These are phyloP conservation scores for Microdochium paspali DNA, from an alignment of 2,329 filamentous ascomycete genomes.

Conservation along the genomic window DNA sequence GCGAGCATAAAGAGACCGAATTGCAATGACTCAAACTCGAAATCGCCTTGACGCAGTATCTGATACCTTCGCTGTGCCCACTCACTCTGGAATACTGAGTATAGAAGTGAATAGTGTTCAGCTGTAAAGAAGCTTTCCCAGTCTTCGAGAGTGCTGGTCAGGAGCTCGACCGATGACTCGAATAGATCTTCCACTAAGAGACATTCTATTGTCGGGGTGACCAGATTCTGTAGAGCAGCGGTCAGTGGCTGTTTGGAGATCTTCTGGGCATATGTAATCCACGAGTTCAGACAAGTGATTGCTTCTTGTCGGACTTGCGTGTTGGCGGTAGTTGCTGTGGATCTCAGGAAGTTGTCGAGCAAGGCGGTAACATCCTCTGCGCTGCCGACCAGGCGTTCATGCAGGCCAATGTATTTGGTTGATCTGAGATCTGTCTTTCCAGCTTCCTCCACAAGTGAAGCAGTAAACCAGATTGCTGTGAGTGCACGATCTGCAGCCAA, in stretches of 20 bases:
- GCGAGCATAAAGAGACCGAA: conserved; percentile 60
- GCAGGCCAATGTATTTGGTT: conserved; percentile 36
- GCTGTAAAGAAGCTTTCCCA: conserved; percentile 53
- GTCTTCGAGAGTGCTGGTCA: conserved; percentile 56
- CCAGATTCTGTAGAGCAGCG: conserved; percentile 47
- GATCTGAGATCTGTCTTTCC: conserved; percentile 57
- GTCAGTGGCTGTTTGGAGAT: conserved; percentile 47
- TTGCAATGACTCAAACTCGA: conserved; percentile 53
- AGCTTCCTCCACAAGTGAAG: conserved; percentile 55
- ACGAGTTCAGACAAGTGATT: conserved; percentile 57
- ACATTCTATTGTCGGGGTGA: conserved; percentile 50
- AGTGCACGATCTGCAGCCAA: conserved; percentile 41
- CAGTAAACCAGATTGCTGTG: conserved; percentile 55
- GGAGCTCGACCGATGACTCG: conserved; percentile 50
- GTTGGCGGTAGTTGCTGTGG: conserved; percentile 10
- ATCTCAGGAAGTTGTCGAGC: conserved; percentile 28
- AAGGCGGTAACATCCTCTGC: conserved; percentile 38
- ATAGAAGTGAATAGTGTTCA: conserved; percentile 47
- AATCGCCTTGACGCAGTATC: conserved; percentile 47
- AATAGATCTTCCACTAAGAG: conserved; percentile 50
- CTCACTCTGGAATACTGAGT: conserved; percentile 47
- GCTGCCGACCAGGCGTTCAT: conserved; percentile 41
- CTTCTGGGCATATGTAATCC: conserved; percentile 65
- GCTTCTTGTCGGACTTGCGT: conserved; percentile 39
- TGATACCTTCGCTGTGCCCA: conserved; percentile 50